Evolutionary conservation across 768 basidiomycete species (phyloP).

Genomic region (Gymnopilus junonius): DNA sequence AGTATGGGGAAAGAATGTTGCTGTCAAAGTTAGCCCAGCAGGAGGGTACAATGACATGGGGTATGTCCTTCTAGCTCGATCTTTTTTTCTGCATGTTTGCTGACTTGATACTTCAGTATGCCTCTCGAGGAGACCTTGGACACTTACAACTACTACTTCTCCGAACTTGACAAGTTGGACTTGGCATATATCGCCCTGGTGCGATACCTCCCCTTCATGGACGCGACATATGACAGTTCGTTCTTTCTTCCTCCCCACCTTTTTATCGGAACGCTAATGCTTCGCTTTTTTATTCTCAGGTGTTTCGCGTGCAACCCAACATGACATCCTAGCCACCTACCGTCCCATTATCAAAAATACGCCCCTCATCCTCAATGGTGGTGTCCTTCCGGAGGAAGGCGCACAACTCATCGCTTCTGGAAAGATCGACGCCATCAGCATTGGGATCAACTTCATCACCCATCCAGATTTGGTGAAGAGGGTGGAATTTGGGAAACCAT

Average conservation of each 20-base stretch:
- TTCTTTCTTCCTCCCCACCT: not conserved
- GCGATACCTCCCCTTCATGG: not conserved
- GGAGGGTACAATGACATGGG: conserved; percentile 1
- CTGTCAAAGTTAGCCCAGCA: not conserved
- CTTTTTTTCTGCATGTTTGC: not conserved
- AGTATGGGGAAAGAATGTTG: not conserved
- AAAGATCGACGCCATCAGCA: not conserved
- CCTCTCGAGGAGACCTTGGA: not conserved
- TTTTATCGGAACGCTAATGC: not conserved
- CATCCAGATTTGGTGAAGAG: not conserved
- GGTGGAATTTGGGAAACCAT: not conserved
- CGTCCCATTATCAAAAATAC: not conserved
- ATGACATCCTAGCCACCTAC: not conserved
- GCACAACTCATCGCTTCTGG: not conserved
- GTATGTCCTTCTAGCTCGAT: not conserved
- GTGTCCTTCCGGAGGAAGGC: not conserved
- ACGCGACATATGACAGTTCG: not conserved
- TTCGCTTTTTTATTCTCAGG: not conserved
- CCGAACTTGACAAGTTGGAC: not conserved
- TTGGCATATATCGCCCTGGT: not conserved
- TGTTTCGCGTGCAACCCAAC: not conserved
- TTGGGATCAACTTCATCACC: not conserved
- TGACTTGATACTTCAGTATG: not conserved
- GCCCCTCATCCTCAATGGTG: not conserved
- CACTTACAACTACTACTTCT: not conserved